Conservation (phyloP, 2,329 filamentous ascomycete genomes). For the Colletotrichum sp. region DNA sequence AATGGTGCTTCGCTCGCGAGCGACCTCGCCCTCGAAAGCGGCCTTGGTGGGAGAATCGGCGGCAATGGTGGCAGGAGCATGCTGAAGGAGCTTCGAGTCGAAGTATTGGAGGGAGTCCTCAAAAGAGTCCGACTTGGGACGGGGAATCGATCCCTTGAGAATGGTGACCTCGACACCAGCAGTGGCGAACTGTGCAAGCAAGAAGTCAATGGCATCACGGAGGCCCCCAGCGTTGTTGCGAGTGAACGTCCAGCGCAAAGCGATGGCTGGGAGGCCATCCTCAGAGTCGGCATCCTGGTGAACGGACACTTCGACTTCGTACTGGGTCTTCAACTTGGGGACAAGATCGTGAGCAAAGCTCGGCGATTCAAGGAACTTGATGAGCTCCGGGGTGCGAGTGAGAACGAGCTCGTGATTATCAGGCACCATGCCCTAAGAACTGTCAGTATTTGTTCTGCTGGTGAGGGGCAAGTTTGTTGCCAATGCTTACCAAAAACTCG, state of each 20-base stretch:
- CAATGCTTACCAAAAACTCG: conserved; percentile 75
- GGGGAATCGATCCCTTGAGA: conserved; percentile 92
- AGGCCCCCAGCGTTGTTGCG: conserved; percentile 96
- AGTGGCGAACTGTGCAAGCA: conserved; percentile 84
- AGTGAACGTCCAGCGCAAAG: conserved; percentile 82
- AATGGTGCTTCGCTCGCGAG: conserved; percentile 80
- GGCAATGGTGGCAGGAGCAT: conserved; percentile 79
- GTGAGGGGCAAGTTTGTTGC: neutral
- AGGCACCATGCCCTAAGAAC: conserved; percentile 84
- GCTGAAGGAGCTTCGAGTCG: conserved; percentile 94
- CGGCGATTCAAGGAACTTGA: conserved; percentile 80
- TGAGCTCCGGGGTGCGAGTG: conserved; percentile 75
- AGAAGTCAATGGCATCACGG: conserved; percentile 93
- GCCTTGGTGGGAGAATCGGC: conserved; percentile 90
- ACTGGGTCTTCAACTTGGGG: conserved; percentile 85
- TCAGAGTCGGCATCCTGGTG: conserved; percentile 67
- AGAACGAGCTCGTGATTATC: conserved; percentile 93
- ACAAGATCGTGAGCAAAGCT: conserved; percentile 83
- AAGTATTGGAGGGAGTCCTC: conserved; percentile 97
- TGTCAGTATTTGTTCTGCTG: neutral
- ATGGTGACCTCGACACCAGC: conserved; percentile 87
- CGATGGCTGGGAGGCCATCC: conserved; percentile 62
- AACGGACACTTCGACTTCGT: conserved; percentile 86
- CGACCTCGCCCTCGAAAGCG: conserved; percentile 81
- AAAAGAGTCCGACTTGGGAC: conserved; percentile 98